phyloP scores from a whole-genome alignment of 2,329 filamentous ascomycete genomes.

The Hypoxylon sp. region DNA sequence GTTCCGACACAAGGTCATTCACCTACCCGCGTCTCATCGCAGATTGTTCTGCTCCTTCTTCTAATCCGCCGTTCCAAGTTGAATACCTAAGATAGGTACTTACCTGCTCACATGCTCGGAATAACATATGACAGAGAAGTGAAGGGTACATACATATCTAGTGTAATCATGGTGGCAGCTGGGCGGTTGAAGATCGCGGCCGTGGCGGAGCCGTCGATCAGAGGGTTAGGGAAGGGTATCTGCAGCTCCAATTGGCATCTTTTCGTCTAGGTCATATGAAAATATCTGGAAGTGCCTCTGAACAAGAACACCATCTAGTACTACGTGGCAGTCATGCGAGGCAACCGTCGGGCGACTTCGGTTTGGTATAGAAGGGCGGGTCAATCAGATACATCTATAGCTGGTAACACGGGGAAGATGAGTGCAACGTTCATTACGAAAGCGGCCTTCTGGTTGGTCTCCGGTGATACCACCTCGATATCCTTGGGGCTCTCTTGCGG shows the following conservation, averaged over 20 bases:
- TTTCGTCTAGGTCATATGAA: constrained; percentile 33
- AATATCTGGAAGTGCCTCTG: constrained; percentile 27
- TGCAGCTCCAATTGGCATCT: constrained; percentile 43
- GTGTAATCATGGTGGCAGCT: constrained; percentile 23
- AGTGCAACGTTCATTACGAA: constrained; percentile 25
- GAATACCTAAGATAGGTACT: no score
- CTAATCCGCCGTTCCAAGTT: constrained; percentile 5
- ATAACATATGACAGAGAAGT: constrained; percentile 16
- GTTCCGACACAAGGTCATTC: constrained; percentile 31
- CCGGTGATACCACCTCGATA: constrained; percentile 23
- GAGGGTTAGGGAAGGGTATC: constrained; percentile 38
- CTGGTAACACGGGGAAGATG: constrained; percentile 28
- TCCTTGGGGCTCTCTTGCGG: constrained; percentile 7
- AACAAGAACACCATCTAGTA: constrained; percentile 31
- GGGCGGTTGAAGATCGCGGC: constrained; percentile 25
- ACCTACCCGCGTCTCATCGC: constrained; percentile 37
- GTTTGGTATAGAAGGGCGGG: constrained; percentile 22
- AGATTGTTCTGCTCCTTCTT: constrained; percentile 9
- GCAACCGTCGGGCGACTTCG: constrained; percentile 35
- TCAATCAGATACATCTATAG: constrained; percentile 22
- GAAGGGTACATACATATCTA: constrained; percentile 28
- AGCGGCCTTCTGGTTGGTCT: constrained; percentile 17
- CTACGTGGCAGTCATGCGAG: constrained; percentile 43
- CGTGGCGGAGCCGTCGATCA: constrained; percentile 41
- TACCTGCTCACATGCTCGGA: constrained; percentile 13